These are phyloP conservation scores for Penicillium sp. DNA, from an alignment of 2,329 filamentous ascomycete species.

Conservation along the genomic window DNA sequence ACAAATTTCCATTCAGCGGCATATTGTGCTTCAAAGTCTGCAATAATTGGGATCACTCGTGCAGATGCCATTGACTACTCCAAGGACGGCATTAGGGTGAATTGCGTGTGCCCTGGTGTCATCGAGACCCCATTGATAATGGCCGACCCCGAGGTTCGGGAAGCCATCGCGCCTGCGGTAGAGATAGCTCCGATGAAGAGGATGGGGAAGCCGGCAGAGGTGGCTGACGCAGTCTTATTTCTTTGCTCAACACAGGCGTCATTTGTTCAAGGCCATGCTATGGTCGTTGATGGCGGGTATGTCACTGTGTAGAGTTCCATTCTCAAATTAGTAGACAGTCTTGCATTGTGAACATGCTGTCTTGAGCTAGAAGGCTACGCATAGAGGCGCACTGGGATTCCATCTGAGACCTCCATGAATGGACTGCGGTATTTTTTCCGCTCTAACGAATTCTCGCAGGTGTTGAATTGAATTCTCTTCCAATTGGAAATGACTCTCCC, in stretches of 20 bases:
- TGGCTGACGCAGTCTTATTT: conserved; percentile 54
- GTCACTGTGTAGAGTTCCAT: conserved; percentile 38
- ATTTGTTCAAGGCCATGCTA: conserved; percentile 55
- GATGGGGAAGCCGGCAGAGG: conserved; percentile 54
- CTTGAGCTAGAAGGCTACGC: neutral
- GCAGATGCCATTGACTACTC: conserved; percentile 61
- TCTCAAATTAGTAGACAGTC: neutral
- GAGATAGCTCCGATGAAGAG: conserved; percentile 54
- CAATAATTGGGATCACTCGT: conserved; percentile 59
- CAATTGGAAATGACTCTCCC: conserved; percentile 29
- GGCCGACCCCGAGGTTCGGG: conserved; percentile 40
- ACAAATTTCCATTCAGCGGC: conserved; percentile 41
- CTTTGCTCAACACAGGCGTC: conserved; percentile 52
- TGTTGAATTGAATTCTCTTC: conserved; percentile 18
- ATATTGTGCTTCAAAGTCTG: conserved; percentile 61
- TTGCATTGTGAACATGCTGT: neutral
- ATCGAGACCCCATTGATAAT: conserved; percentile 53
- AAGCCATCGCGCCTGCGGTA: conserved; percentile 45
- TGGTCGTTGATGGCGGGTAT: conserved; percentile 58
- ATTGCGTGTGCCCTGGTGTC: conserved; percentile 44
- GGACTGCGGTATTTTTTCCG: neutral
- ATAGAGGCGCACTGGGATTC: no score
- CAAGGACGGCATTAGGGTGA: conserved; percentile 33
- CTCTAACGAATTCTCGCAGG: conserved; percentile 8
- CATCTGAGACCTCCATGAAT: neutral